A percentile compares a stretch with the other conserved stretches of the same genome.
Conservation (phyloP, 495 filamentous ascomycete genomes). For the Daldinia caldariorum region DNA sequence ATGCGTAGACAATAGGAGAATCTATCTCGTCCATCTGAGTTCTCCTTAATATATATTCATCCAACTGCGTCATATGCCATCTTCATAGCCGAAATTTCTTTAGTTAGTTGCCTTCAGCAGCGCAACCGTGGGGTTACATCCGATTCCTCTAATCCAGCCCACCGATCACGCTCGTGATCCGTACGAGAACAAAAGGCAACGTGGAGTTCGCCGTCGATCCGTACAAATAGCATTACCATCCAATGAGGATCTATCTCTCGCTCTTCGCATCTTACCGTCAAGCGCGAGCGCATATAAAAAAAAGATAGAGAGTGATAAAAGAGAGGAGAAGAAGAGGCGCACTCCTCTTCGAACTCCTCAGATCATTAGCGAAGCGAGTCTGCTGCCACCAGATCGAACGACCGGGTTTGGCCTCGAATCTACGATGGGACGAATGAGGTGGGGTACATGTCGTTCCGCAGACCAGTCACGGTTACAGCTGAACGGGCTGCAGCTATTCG, state of each 20-base stretch:
- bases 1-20: neutral
- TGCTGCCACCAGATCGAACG: conserved; percentile 7
- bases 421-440: neutral
- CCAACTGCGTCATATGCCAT: neutral
- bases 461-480: neutral
- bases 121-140: neutral
- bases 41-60: neutral
- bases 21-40: neutral
- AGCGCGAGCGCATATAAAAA: neutral
- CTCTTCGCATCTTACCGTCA: conserved; percentile 1
- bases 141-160: neutral
- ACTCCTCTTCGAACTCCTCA: neutral
- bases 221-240: neutral
- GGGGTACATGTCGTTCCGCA: neutral
- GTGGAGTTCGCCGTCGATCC: neutral
- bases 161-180: neutral
- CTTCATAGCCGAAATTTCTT: neutral
- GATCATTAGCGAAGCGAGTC: conserved; percentile 3
- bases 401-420: neutral
- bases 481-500: neutral
- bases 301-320: no score
- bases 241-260: neutral
- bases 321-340: neutral
- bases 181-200: neutral
- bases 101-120: neutral